phyloP scores from a whole-genome alignment of 768 basidiomycete species.

The Suillus variegatus region DNA sequence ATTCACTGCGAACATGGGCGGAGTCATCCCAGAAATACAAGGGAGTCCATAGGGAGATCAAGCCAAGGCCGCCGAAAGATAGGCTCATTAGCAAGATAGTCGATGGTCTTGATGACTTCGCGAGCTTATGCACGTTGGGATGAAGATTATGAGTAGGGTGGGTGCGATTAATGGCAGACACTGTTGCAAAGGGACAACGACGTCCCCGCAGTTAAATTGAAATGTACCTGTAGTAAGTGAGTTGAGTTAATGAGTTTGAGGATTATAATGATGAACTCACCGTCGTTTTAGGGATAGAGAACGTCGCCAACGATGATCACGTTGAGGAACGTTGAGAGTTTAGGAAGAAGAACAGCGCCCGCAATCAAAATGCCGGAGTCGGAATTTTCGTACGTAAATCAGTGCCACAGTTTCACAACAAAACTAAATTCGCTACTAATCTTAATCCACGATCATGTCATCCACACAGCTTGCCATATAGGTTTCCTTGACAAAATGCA shows the following conservation, averaged over 20 bases:
- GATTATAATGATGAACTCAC: not conserved
- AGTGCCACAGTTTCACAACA: conserved; percentile 18
- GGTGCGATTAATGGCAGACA: conserved; percentile 38
- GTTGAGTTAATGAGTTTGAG: not conserved
- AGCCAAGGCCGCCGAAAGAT: conserved; percentile 61
- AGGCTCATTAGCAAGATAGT: conserved; percentile 64
- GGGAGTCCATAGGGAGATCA: conserved; percentile 60
- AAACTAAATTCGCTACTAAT: conserved; percentile 5
- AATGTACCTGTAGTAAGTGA: not conserved
- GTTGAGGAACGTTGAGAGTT: conserved; percentile 12
- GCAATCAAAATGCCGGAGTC: conserved; percentile 27
- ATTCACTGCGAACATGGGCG: conserved; percentile 58
- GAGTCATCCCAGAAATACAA: conserved; percentile 51
- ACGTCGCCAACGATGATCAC: conserved; percentile 10
- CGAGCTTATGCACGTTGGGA: conserved; percentile 34
- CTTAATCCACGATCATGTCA: not conserved
- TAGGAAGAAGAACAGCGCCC: conserved; percentile 14
- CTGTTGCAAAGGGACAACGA: conserved; percentile 35
- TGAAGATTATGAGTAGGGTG: conserved; percentile 31
- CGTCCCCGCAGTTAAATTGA: conserved; percentile 11
- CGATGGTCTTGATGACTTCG: conserved; percentile 43
- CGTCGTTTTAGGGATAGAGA: conserved; percentile 5
- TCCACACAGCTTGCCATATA: not conserved
- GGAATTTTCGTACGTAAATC: conserved; percentile 25
- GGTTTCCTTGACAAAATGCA: conserved; percentile 1